phyloP scores from a whole-genome alignment of 345 rosid genomes.

The Lagerstroemia speciosa region DNA sequence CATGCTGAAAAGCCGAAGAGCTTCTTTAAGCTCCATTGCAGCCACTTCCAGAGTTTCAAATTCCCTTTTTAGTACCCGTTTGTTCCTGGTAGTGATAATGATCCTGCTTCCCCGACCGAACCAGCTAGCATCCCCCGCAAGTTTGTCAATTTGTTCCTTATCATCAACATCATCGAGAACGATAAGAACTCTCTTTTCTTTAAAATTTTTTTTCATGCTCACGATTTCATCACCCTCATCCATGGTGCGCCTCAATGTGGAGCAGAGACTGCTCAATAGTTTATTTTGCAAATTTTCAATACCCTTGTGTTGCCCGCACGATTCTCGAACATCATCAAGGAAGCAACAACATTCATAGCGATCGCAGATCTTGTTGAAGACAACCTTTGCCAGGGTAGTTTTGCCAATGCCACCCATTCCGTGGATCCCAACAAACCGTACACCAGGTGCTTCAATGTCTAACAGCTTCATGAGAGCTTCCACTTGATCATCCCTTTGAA shows the following conservation, averaged over 20 bases:
- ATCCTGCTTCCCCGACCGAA: constrained; percentile 5
- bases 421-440: too few relatives aligned
- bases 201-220: neutral
- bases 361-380: too few relatives aligned
- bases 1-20: constrained; percentile 7
- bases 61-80: neutral
- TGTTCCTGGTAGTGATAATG: constrained; percentile 6
- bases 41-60: neutral
- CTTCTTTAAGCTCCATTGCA: neutral
- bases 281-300: too few relatives aligned
- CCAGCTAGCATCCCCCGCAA: neutral
- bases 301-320: too few relatives aligned
- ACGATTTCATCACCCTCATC: neutral
- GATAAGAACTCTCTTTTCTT: neutral
- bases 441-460: too few relatives aligned
- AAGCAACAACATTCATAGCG: too few relatives aligned
- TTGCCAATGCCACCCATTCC: too few relatives aligned
- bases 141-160: neutral
- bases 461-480: too few relatives aligned
- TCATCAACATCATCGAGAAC: neutral
- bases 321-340: too few relatives aligned
- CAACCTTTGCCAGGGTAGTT: too few relatives aligned
- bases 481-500: too few relatives aligned
- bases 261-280: too few relatives aligned
- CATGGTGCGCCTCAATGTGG: accelerated